These are phyloP conservation scores for Apiotrichum laibachii DNA, from an alignment of 1,284 basidiomycete genomes.

Conservation along the genomic window DNA sequence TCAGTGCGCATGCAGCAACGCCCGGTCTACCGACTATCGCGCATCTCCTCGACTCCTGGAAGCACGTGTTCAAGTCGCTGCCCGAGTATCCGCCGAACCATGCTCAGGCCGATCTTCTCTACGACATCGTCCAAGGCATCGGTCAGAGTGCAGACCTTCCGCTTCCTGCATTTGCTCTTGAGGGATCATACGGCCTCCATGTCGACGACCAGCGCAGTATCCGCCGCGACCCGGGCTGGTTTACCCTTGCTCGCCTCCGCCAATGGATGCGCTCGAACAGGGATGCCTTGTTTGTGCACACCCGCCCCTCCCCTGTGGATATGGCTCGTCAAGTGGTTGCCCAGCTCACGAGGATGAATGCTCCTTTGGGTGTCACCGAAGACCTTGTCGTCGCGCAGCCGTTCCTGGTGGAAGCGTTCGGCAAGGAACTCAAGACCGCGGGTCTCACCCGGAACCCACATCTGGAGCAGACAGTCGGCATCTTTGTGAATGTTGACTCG, in stretches of 20 bases:
- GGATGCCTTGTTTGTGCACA: no score
- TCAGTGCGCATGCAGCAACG: constrained; percentile 19
- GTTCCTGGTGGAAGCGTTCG: constrained; percentile 35
- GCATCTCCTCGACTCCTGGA: constrained; percentile 23
- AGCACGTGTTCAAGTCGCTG: constrained; percentile 4
- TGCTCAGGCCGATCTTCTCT: constrained; percentile 19
- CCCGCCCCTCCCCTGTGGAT: constrained; percentile 4
- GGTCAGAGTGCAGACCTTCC: constrained; percentile 10
- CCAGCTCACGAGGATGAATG: constrained; percentile 27
- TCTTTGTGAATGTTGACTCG: constrained; percentile 24
- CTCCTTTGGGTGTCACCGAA: constrained; percentile 25
- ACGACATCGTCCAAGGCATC: constrained; percentile 27
- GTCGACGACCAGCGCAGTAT: constrained; percentile 39
- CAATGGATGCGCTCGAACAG: constrained; percentile 33
- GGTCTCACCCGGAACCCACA: constrained; percentile 3
- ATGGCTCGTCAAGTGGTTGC: constrained; percentile 26
- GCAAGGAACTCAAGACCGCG: constrained; percentile 14
- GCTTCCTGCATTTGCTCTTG: constrained; percentile 35
- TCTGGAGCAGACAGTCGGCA: constrained; percentile 11
- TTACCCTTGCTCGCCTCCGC: constrained; percentile 36
- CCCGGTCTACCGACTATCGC: constrained; percentile 18
- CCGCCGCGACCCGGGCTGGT: constrained; percentile 43
- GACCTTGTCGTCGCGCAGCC: constrained; percentile 27
- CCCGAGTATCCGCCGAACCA: constrained; percentile 2
- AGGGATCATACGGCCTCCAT: constrained; percentile 42